A percentile compares a stretch with the other conserved stretches of the same genome.
Evolutionary conservation across 2,329 filamentous ascomycete genomes (phyloP).

Genomic region (Paecilomyces dactylethromorphus): DNA sequence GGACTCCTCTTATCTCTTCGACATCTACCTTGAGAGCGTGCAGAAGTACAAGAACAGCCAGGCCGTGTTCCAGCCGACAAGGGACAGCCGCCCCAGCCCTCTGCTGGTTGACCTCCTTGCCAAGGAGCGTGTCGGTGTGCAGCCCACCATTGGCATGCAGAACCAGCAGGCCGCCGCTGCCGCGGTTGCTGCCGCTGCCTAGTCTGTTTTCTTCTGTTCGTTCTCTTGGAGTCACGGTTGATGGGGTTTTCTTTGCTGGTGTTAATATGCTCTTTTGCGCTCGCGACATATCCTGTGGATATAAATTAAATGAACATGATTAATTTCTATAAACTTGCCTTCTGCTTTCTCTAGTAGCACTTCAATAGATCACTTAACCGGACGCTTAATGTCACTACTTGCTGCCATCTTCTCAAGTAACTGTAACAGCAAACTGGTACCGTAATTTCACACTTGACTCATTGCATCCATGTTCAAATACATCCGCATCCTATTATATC

Average conservation of each 20-base stretch:
- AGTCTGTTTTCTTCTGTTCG: not conserved
- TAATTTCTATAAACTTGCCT: not conserved
- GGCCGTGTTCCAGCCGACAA: slow-evolving; percentile 60
- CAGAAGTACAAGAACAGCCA: slow-evolving; percentile 82
- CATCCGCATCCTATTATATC: no score
- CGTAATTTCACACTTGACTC: no score
- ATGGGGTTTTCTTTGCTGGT: not conserved
- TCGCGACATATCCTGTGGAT: not conserved
- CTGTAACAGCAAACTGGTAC: no score
- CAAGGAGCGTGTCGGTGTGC: slow-evolving; percentile 91
- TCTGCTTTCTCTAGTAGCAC: not conserved
- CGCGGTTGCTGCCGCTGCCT: slow-evolving; percentile 14
- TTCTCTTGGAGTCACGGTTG: not conserved
- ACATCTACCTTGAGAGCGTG: slow-evolving; percentile 90
- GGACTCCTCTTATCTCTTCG: slow-evolving; percentile 93
- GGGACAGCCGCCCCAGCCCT: slow-evolving; percentile 81
- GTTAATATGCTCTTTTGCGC: not conserved
- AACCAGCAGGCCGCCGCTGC: slow-evolving; percentile 31
- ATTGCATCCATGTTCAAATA: no score
- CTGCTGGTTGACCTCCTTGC: slow-evolving; percentile 84
- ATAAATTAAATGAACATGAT: not conserved
- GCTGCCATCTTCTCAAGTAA: no score
- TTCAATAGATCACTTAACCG: not conserved
- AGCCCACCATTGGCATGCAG: slow-evolving; percentile 55
- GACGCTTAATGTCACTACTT: not conserved